Evolutionary conservation across 352 stramenopile species (phyloP), one percentile per base, ranked within the genome.

Genomic region (Phytophthora lateralis): DNA sequence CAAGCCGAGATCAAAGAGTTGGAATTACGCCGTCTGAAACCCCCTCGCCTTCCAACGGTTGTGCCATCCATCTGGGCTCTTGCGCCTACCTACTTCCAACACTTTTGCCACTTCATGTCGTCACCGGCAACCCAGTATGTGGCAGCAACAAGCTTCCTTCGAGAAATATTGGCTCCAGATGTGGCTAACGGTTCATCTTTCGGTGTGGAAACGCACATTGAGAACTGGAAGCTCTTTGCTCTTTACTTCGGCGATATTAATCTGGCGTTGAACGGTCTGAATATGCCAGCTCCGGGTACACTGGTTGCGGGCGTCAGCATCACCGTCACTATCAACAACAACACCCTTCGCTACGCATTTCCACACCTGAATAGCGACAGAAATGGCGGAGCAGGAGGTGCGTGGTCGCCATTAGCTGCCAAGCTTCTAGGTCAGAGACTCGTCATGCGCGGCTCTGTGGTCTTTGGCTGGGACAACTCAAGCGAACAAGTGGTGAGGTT

Each of bases 221-320:
- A 29, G 20, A 46, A 29, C 18, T 46, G 39, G 39, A 15, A 30
- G 39, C 39, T 46, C 17, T 46, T 46, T 29, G 39, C 39, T 26
- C 20, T 12, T n/a, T 46, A 29, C 39, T 46, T 46, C 10, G 39
- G 9, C 39, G 8, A 46, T n/a, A 15, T 46, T 14, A 9, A 46
- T 9, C 20, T 46, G 7, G 18, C 9, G 39, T 15, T 46, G 17
- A 46, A 46, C 2, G 39, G 20, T 46, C 39, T 46, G 17, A 46
- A n/a, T n/a, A 30, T 46, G 39, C 9, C 3, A n/a, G 14, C 39
- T 11, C 9, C 39, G 10, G 20, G 27, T 8, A 46, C 39, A n/a
- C 18, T 46, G 39, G 39, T 46, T 6, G 39, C 39, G 6, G 17
- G 12, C 21, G 10, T 29, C 39, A n/a, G 0, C 17, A 46, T n/a